These are phyloP conservation scores for Ganoderma leucocontextum DNA, from an alignment of 1,284 basidiomycete genomes.

Conservation along the genomic window DNA sequence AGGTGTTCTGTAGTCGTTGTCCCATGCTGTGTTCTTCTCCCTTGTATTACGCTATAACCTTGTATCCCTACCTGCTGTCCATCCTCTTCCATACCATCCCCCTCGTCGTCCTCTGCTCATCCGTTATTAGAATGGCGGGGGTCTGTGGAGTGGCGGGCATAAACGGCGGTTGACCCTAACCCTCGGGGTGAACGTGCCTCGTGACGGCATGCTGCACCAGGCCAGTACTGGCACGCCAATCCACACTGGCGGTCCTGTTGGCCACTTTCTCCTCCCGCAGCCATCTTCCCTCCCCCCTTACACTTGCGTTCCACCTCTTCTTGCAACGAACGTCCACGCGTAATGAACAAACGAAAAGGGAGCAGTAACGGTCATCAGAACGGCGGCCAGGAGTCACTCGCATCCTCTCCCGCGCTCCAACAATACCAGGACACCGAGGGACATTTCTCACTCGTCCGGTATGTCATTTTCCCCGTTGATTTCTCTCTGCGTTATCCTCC, in stretches of 20 bases:
- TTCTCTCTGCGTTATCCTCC: slow-evolving; percentile 15
- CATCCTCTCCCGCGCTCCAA: slow-evolving; percentile 61
- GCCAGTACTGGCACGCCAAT: slow-evolving; percentile 11
- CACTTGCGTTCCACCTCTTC: neutral
- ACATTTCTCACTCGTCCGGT: slow-evolving; percentile 97
- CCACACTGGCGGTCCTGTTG: slow-evolving; percentile 14
- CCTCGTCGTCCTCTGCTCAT: neutral
- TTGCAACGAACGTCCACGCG: neutral
- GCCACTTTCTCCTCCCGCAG: slow-evolving; percentile 3
- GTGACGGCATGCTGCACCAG: slow-evolving; percentile 17
- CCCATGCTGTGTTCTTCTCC: slow-evolving; percentile 15
- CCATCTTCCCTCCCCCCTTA: slow-evolving; percentile 3
- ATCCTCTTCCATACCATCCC: neutral
- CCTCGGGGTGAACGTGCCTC: slow-evolving; percentile 2
- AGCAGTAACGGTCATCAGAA: slow-evolving; percentile 27
- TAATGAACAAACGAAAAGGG: slow-evolving; percentile 46
- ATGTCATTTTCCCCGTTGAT: slow-evolving; percentile 28
- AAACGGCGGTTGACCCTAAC: slow-evolving; percentile 22
- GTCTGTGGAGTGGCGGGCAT: neutral
- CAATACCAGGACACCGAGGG: slow-evolving; percentile 91
- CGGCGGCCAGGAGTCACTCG: slow-evolving; percentile 19
- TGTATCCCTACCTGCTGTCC: slow-evolving; percentile 16
- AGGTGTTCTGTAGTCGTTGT: slow-evolving; percentile 18
- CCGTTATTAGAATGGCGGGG: neutral
- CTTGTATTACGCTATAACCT: slow-evolving; percentile 13